Percentiles rank a stretch among this genome's conserved stretches.
phyloP scores from a whole-genome alignment of 768 basidiomycete species.

The Phaeotremella fagi region DNA sequence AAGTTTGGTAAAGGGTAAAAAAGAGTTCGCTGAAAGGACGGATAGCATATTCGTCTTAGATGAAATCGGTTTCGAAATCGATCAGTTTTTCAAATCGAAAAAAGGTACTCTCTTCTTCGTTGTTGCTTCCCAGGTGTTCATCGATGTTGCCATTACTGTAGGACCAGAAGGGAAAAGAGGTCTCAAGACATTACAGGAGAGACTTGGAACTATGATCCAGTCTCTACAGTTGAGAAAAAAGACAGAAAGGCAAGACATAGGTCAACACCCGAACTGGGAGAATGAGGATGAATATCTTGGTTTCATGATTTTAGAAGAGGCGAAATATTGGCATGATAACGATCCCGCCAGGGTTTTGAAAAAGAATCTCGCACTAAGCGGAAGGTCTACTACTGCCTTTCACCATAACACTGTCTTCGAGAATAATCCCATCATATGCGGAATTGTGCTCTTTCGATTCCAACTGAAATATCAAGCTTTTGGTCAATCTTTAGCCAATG shows the following conservation, averaged over 20 bases:
- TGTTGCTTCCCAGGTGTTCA: constrained; percentile 6
- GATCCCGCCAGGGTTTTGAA: too few relatives aligned
- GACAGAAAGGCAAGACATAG: too few relatives aligned
- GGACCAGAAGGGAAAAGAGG: background rate
- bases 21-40: too few relatives aligned
- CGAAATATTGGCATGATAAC: too few relatives aligned
- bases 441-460: constrained; percentile 10
- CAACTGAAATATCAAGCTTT: constrained; percentile 8
- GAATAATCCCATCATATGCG: constrained; percentile 9
- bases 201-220: background rate
- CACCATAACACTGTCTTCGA: background rate
- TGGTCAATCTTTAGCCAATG: background rate
- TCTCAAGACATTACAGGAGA: background rate
- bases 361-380: too few relatives aligned
- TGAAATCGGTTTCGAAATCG: constrained; percentile 8
- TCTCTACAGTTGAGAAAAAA: background rate
- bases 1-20: too few relatives aligned
- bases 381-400: too few relatives aligned
- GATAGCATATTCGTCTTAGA: too few relatives aligned
- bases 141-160: constrained; percentile 5
- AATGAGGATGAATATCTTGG: too few relatives aligned
- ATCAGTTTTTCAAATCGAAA: constrained; percentile 1
- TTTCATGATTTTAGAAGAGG: too few relatives aligned
- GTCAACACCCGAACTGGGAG: too few relatives aligned
- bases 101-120: background rate